Evolutionary conservation across 805 yeast species (phyloP).

Genomic region (Lipomyces oligophaga): DNA sequence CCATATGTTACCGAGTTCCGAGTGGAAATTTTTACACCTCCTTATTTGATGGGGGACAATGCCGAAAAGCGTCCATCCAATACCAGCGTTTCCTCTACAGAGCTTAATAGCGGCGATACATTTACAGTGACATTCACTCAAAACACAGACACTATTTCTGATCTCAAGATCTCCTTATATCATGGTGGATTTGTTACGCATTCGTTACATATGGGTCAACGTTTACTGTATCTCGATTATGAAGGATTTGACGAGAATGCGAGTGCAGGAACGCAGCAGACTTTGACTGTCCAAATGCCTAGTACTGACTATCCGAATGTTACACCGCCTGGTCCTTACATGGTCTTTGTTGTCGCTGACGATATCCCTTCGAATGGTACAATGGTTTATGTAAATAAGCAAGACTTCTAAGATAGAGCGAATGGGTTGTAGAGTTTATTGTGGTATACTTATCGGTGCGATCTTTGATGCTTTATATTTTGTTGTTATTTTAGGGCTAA

Average conservation of each 20-base stretch:
- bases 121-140: conserved; percentile 9
- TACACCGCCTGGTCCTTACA: conserved; percentile 23
- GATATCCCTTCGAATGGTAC: conserved; percentile 21
- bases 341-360: conserved; percentile 23
- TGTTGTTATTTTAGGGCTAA: not conserved
- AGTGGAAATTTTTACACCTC: conserved; percentile 26
- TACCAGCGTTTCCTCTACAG: conserved; percentile 4
- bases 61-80: conserved; percentile 12
- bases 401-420: conserved; percentile 2
- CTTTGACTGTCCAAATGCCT: conserved; percentile 19
- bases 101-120: conserved; percentile 11
- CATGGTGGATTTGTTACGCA: conserved; percentile 26
- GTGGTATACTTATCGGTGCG: not conserved
- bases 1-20: conserved; percentile 26
- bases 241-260: conserved; percentile 3
- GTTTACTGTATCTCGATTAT: conserved; percentile 23
- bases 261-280: conserved; percentile 5
- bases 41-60: conserved; percentile 24
- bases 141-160: conserved; percentile 1
- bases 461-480: not conserved
- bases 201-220: conserved; percentile 25
- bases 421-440: not conserved
- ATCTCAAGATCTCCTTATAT: conserved; percentile 16
- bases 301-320: conserved; percentile 13
- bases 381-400: conserved; percentile 21